phyloP scores from a whole-genome alignment of 1,284 basidiomycete genomes.

The Kwoniella shivajii region DNA sequence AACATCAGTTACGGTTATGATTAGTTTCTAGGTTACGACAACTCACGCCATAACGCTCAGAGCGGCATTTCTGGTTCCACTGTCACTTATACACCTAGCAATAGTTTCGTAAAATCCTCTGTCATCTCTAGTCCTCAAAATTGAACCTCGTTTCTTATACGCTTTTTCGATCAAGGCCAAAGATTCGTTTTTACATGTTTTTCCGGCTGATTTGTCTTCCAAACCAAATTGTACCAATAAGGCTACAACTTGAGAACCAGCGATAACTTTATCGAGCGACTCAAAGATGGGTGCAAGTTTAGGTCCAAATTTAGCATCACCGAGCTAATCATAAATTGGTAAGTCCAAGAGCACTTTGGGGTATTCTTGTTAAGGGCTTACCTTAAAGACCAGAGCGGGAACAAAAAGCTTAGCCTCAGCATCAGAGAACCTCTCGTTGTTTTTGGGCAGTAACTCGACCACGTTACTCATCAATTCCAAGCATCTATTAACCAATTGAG shows the following conservation, averaged over 20 bases:
- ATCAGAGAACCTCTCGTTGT: conserved; percentile 81
- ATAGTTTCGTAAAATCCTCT: conserved; percentile 48
- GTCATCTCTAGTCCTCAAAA: conserved; percentile 45
- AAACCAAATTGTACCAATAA: conserved; percentile 71
- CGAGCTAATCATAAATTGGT: conserved; percentile 50
- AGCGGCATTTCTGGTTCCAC: conserved; percentile 48
- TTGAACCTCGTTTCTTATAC: conserved; percentile 47
- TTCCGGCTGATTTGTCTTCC: conserved; percentile 50
- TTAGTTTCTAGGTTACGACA: not conserved
- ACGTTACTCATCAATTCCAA: conserved; percentile 84
- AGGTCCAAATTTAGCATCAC: conserved; percentile 57
- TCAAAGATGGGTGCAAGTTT: conserved; percentile 58
- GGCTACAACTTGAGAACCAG: conserved; percentile 67
- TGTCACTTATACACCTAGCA: conserved; percentile 63
- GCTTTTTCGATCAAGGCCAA: conserved; percentile 49
- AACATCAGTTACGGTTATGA: not conserved
- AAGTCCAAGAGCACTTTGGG: not conserved
- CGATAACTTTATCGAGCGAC: conserved; percentile 53
- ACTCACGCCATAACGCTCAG: conserved; percentile 53
- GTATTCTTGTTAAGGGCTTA: too few relatives aligned
- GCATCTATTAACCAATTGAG: conserved; percentile 84
- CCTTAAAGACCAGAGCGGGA: conserved; percentile 88
- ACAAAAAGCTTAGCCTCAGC: conserved; percentile 85
- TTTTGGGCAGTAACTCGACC: conserved; percentile 68
- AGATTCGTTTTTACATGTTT: conserved; percentile 51